A percentile compares a stretch with the other conserved stretches of the same genome.
Conservation (phyloP, 2,329 filamentous ascomycete genomes). For the Rutstroemia sp. region DNA sequence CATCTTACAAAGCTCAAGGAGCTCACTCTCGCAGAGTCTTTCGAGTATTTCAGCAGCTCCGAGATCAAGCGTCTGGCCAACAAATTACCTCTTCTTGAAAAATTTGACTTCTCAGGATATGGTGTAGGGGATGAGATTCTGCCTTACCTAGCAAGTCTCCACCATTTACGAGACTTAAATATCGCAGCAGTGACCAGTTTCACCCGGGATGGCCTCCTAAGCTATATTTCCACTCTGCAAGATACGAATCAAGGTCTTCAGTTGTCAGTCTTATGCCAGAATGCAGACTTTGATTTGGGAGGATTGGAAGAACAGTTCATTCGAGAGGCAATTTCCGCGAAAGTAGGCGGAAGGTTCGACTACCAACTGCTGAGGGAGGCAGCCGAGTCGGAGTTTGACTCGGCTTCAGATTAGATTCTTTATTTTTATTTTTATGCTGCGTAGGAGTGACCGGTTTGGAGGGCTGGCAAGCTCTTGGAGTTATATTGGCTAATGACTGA, state of each 20-base stretch:
- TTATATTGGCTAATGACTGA: no score
- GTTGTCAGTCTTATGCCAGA: slow-evolving; percentile 29
- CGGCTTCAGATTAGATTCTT: slow-evolving; percentile 23
- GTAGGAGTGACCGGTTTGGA: background rate
- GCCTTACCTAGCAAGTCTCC: slow-evolving; percentile 36
- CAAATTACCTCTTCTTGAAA: slow-evolving; percentile 39
- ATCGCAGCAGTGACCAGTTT: slow-evolving; percentile 50
- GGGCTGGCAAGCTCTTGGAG: background rate
- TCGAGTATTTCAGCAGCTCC: slow-evolving; percentile 41
- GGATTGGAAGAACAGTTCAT: slow-evolving; percentile 24
- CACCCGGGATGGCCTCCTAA: slow-evolving; percentile 40
- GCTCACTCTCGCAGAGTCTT: slow-evolving; percentile 45
- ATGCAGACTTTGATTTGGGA: slow-evolving; percentile 22
- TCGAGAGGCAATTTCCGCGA: slow-evolving; percentile 21
- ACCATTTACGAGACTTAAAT: slow-evolving; percentile 42
- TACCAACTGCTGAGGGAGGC: slow-evolving; percentile 27
- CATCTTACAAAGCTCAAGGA: slow-evolving; percentile 43
- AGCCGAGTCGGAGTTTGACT: slow-evolving; percentile 25
- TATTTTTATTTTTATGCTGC: background rate
- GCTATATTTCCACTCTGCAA: slow-evolving; percentile 34
- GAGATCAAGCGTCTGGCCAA: slow-evolving; percentile 42
- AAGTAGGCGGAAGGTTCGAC: slow-evolving; percentile 31
- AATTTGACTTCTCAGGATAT: slow-evolving; percentile 48
- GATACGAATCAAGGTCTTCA: slow-evolving; percentile 28
- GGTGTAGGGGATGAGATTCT: slow-evolving; percentile 44